phyloP scores from a whole-genome alignment of 106 monocot species.

The Dactylorhiza incarnata region DNA sequence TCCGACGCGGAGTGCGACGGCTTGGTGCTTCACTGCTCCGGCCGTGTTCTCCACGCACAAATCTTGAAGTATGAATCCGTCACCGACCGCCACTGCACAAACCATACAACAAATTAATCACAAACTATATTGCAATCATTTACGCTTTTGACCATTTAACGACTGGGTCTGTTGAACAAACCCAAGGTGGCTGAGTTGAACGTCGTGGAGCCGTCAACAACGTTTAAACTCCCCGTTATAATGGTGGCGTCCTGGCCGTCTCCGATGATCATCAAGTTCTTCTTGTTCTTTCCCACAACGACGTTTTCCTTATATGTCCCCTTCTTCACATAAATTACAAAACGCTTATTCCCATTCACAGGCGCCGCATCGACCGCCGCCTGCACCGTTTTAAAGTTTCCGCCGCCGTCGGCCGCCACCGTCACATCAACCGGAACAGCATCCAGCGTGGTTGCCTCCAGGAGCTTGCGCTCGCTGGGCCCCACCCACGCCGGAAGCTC shows the following conservation, averaged over 20 bases:
- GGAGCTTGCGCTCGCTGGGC: constrained; percentile 13
- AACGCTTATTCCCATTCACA: neutral
- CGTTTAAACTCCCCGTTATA: constrained; percentile 30
- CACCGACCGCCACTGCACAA: constrained; percentile 25
- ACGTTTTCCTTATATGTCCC: constrained; percentile 33
- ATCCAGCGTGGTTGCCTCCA: constrained; percentile 1
- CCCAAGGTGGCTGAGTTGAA: constrained; percentile 36
- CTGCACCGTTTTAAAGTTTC: constrained; percentile 24
- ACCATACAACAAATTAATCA: neutral
- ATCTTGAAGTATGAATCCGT: constrained; percentile 32
- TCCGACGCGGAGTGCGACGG: constrained; percentile 43
- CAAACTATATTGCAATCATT: no score
- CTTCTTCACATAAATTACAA: constrained; percentile 27
- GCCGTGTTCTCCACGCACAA: constrained; percentile 58
- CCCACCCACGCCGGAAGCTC: constrained; percentile 24
- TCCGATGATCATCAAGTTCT: constrained; percentile 29
- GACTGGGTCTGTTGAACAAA: neutral
- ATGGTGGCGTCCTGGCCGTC: constrained; percentile 22
- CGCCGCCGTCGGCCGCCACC: constrained; percentile 25
- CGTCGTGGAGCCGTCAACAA: constrained; percentile 22
- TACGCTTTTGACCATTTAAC: neutral
- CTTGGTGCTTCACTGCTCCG: constrained; percentile 58
- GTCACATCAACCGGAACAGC: constrained; percentile 9
- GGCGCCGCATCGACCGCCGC: constrained; percentile 24
- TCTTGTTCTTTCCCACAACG: constrained; percentile 22